Base-by-base conservation (phyloP, 768 basidiomycete genomes). In the Phaffia australis region DNA sequence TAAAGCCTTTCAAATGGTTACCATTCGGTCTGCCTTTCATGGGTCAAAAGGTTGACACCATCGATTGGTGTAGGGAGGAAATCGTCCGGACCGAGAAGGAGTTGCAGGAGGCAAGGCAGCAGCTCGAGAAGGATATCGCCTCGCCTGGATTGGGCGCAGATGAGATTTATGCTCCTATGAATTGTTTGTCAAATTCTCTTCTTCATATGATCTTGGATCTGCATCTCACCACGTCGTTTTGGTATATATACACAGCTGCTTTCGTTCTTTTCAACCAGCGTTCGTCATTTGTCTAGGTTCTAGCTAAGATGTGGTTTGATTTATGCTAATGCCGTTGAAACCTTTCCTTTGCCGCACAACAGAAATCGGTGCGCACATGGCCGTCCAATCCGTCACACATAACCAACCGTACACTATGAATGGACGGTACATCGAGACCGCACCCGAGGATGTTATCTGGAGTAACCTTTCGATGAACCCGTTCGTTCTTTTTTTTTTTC, bases 341-440 rank as follows among this genome's bases (percentile, higher is more conserved):
- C 11, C 11, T 4, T 42, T 11, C 6, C 11, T 42, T 42, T 4
- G 35, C 11, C 35, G 35, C 6, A 42, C 11, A 42, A 42, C 35
- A 71, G 94, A 97, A 79, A 88, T 95, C 69, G 87, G 88, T 2
- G 92, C 93, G 21, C 92, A 98, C 76, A 79, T 97, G 75, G 90
- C 88, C 1, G 81, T 82, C 47, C 85, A 92, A 76, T 79, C 80
- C 3, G 77, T 93, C 51, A 78, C 83, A 7, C 88, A 93, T 75
- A 85, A 93, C 73, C 83, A 84, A 60, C 89, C 89, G 29, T 76
- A 77, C 51, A 69, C 73, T 19, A 95, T 97, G 90, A 80, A 81
- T 14, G 79, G 79, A 30, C 83, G 84, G 60, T 87, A 85, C 73
- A 81, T 86, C 50, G 93, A 95, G 75, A 85, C 94, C 61, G 81